A percentile compares a stretch with the other conserved stretches of the same genome.
These are phyloP conservation scores for Fraxinus excelsior DNA, from an alignment of 257 asterid species.

Conservation along the genomic window DNA sequence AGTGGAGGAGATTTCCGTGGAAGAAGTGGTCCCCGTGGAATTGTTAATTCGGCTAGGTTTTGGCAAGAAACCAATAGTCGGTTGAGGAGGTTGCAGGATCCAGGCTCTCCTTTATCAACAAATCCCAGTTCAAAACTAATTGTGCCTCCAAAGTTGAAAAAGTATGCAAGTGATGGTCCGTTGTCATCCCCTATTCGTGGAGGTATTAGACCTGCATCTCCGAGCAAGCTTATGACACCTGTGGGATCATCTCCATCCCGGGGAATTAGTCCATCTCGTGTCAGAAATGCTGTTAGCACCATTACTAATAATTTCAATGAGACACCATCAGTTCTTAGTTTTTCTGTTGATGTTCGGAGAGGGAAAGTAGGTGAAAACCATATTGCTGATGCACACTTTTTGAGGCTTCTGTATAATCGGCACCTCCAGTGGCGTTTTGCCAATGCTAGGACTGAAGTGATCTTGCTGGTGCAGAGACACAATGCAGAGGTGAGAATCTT, in stretches of 20 bases:
- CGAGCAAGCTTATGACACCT: slow-evolving; percentile 44
- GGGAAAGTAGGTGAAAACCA: slow-evolving; percentile 65
- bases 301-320: slow-evolving; percentile 50
- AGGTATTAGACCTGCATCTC: slow-evolving; percentile 50
- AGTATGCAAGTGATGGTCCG: slow-evolving; percentile 54
- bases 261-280: slow-evolving; percentile 56
- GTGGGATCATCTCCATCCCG: slow-evolving; percentile 52
- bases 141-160: slow-evolving; percentile 63
- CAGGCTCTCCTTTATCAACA: slow-evolving; percentile 65
- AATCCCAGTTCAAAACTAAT: slow-evolving; percentile 66
- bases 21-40: slow-evolving; percentile 60
- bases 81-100: slow-evolving; percentile 89
- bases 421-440: slow-evolving; percentile 73
- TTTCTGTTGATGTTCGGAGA: slow-evolving; percentile 68
- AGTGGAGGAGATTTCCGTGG: slow-evolving; percentile 37
- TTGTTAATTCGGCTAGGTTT: slow-evolving; percentile 74
- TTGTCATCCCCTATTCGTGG: slow-evolving; percentile 71
- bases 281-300: slow-evolving; percentile 64
- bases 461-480: slow-evolving; percentile 50
- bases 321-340: slow-evolving; percentile 72
- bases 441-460: slow-evolving; percentile 55
- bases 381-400: slow-evolving; percentile 60
- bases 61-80: slow-evolving; percentile 97
- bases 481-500: slow-evolving; percentile 51
- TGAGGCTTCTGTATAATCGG: slow-evolving; percentile 66